phyloP scores from a whole-genome alignment of 176 grass and related monocot genomes.

The Panicum miliaceum region DNA sequence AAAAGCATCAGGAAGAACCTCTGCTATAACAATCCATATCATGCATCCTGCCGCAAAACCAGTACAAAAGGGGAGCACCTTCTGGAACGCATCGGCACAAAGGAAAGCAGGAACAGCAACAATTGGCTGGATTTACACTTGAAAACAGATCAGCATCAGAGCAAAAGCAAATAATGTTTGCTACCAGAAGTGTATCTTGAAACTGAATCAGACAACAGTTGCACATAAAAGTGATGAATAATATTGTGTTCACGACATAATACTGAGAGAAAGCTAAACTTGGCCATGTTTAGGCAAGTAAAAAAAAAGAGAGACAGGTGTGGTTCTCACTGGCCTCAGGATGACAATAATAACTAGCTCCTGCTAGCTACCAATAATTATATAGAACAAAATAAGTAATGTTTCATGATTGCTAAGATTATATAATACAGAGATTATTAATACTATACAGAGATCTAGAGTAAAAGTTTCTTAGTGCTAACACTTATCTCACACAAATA shows the following conservation, averaged over 20 bases:
- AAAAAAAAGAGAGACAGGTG: slow-evolving; percentile 1
- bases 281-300: neutral
- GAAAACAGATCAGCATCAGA: slow-evolving; percentile 30
- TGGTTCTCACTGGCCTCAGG: neutral
- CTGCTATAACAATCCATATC: slow-evolving; percentile 99
- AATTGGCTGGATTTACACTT: slow-evolving; percentile 69
- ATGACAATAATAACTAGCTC: neutral
- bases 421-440: neutral
- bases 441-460: neutral
- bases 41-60: slow-evolving; percentile 99
- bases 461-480: neutral
- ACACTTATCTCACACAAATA: neutral
- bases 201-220: neutral
- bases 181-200: slow-evolving; percentile 28
- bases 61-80: slow-evolving; percentile 93
- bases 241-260: slow-evolving; percentile 4
- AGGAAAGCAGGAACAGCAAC: slow-evolving; percentile 94
- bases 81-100: slow-evolving; percentile 91
- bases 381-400: neutral
- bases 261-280: neutral
- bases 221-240: neutral
- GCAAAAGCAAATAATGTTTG: slow-evolving; percentile 17
- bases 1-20: slow-evolving; percentile 99
- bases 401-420: neutral
- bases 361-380: neutral